A percentile compares a stretch with the other conserved stretches of the same genome.
These are phyloP conservation scores for Tephrocybe sp. DNA, from an alignment of 768 basidiomycete genomes.

Conservation along the genomic window DNA sequence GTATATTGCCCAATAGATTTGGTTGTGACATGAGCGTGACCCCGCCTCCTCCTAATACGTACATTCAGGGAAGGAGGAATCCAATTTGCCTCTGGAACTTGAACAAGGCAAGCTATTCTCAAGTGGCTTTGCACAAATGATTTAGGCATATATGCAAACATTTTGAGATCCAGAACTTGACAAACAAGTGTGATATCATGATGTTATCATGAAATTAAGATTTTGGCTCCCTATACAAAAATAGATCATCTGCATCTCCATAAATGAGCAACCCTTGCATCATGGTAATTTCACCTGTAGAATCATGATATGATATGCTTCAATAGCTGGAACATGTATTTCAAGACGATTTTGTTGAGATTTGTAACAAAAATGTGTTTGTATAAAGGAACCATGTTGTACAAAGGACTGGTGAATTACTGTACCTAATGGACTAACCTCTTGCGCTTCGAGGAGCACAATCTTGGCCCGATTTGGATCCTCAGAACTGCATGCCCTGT, in stretches of 20 bases:
- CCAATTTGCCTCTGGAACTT: conserved; percentile 1
- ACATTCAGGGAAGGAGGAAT: background rate
- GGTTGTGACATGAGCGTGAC: too few species aligned
- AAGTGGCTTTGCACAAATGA: background rate
- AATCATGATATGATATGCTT: background rate
- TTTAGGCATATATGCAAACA: background rate
- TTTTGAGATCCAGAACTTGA: background rate
- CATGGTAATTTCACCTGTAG: background rate
- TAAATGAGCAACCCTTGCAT: background rate
- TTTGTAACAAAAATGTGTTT: background rate
- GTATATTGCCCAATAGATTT: too few species aligned
- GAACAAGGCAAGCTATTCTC: background rate
- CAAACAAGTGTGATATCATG: background rate
- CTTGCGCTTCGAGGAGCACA: too few species aligned
- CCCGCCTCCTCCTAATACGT: too few species aligned
- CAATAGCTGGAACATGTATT: background rate
- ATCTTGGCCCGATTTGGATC: too few species aligned
- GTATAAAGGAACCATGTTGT: conserved; percentile 11
- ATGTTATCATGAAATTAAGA: background rate
- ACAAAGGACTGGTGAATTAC: conserved; percentile 9
- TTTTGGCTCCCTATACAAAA: background rate
- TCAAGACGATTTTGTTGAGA: background rate
- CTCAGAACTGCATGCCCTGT: too few species aligned
- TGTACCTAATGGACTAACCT: conserved; percentile 1
- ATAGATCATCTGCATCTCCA: background rate